Evolutionary conservation across 768 basidiomycete species (phyloP), one percentile per base, ranked within the genome.

Genomic region (Arthromyces matolae): DNA sequence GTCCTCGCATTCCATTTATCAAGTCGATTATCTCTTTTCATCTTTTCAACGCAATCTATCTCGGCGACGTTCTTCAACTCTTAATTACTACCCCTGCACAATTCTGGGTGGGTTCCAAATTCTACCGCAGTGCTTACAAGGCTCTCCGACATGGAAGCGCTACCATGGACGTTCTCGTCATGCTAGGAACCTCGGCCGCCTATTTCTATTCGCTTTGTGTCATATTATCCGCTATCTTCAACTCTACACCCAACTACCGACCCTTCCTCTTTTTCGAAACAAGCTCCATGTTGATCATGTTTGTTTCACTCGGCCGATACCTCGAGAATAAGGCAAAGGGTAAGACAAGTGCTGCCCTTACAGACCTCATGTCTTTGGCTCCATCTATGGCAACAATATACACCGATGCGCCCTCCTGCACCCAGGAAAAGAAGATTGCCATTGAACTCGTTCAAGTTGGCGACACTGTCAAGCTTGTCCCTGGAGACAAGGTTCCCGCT

Each of bases 141-240:
- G 83, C 93, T 4, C 71, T 98, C 43, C 89, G 81, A 63, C 96
- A 99, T 65, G 78, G 82, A 23, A 78, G 82, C 8, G 89, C 93
- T 6, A 99, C 95, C 2, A 99, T 99, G 95, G 96, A 99, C 64
- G 93, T 98, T 32, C 87, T 99, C 36, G 81, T 99, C 60, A 89
- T 93, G 68, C 78, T 98, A 27, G 96, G 95, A 42, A 98, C 95
- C 4, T 88, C 92, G 0, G 86, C 95, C 0, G 90, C 96, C 7
- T 98, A 95, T 64, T 75, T 85, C 56, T 99, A 98, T 68, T 98
- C 95, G 1, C 51, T 93, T 20, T 67, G 80, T 51, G 68, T 78
- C 37, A 77, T 99, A 73, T 35, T 89, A 51, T 70, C 71, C 41
- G 86, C 90, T 5, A 63, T 75, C 3, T 76, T 85, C 66, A 81